Evolutionary conservation across 2,329 filamentous ascomycete genomes (phyloP), one percentile per base, ranked within the genome.

Genomic region (Apiospora rasikravindrae): DNA sequence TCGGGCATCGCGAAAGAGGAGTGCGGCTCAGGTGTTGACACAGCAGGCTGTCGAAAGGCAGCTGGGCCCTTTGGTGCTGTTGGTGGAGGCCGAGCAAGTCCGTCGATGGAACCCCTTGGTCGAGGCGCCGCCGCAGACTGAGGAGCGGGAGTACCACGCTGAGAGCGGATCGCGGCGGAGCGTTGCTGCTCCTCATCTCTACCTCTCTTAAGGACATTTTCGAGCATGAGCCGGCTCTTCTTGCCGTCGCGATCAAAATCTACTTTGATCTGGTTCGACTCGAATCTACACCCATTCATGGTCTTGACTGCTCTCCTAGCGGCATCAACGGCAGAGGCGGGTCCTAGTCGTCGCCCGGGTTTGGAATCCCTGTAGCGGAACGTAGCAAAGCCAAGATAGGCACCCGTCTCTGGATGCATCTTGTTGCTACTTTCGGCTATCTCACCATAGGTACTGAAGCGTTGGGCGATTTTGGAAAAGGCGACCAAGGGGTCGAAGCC

Each of bases 341-440:
- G 83, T 1, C 84, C 78, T 76, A 85, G 77, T 83, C 90, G 78
- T 84, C 86, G 75, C 85, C 84, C 80, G 70, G 83, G 82, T 84
- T 90, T 88, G 1, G 88, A 85, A 80, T 98, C 96, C 78, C 93
- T 91, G 82, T 97, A 99, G 73, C 93, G 91, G 79, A 99, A 94
- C 22, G 94, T 94, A 75, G 94, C 97, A 80, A 99, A 95, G 16
- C 96, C 96, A 16, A 99, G 88, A 80, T 97, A 97, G 79, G 94
- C 96, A 24, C 96, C 96, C 16, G 95, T 98, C 72, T 95, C 92
- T 11, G 96, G 96, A 82, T 99, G 95, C 78, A 97, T 96, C 81
- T 97, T 96, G 80, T 98, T 98, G 79, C 94, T 95, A 77, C 97
- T 93, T 79, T 95, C 93, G 64, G 93, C 92, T 74, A 99, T 95